phyloP scores from a whole-genome alignment of 805 yeast species.

The Blastobotrys robertii region DNA sequence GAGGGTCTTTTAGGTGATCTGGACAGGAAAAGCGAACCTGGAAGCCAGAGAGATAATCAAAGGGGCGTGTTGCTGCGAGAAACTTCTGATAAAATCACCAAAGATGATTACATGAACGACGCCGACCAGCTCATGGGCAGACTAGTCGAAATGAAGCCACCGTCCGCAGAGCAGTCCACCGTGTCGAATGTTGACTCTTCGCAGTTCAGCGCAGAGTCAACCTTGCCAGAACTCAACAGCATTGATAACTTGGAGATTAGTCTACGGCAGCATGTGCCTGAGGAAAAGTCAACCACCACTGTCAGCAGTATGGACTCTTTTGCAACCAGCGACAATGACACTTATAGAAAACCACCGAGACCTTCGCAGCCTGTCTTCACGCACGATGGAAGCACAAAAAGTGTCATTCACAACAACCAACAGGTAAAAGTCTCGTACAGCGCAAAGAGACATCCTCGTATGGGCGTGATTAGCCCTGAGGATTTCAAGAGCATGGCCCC shows the following conservation, averaged over 20 bases:
- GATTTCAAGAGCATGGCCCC: constrained; percentile 17
- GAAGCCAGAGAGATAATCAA: background rate
- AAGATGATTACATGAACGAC: constrained; percentile 18
- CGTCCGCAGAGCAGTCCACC: background rate
- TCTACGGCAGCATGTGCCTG: constrained; percentile 3
- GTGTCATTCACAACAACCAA: background rate
- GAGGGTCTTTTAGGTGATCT: constrained; percentile 20
- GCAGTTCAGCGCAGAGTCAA: constrained; percentile 2
- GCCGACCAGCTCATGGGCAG: constrained; percentile 21
- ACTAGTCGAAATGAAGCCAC: constrained; percentile 9
- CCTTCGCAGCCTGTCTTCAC: no score
- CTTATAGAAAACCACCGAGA: no score
- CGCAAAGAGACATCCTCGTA: constrained; percentile 1
- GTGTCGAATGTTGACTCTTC: background rate
- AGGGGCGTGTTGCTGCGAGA: background rate
- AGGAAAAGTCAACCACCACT: background rate
- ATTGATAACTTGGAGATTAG: constrained; percentile 3
- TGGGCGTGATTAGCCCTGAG: constrained; percentile 6
- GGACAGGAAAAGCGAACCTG: background rate
- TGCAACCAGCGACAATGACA: background rate
- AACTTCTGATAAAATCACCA: background rate
- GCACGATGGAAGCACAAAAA: no score
- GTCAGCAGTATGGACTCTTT: background rate
- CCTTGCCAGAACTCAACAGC: constrained; percentile 2
- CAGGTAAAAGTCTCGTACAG: background rate